These are phyloP conservation scores for Lactifluus volemus DNA, from an alignment of 768 basidiomycete genomes.

Conservation along the genomic window DNA sequence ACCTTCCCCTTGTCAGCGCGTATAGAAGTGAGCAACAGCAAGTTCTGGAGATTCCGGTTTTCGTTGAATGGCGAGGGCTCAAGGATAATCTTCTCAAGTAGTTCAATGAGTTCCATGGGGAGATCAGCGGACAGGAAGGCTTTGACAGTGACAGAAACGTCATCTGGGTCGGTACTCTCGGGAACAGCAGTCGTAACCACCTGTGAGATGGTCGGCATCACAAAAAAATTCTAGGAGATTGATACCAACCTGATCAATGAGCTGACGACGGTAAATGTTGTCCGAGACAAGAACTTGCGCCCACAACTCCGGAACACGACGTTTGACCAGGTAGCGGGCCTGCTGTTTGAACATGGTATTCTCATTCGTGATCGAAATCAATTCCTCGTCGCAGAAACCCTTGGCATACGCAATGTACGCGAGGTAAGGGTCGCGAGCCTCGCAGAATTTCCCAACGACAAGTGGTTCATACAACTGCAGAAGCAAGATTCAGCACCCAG, in stretches of 20 bases:
- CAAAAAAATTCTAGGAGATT: neutral
- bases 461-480: constrained; percentile 87
- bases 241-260: constrained; percentile 74
- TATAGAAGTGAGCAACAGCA: constrained; percentile 90
- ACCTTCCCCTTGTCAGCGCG: constrained; percentile 98
- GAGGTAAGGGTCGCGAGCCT: constrained; percentile 94
- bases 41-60: constrained; percentile 93
- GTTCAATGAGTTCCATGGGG: constrained; percentile 92
- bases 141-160: constrained; percentile 97
- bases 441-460: constrained; percentile 98
- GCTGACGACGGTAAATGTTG: constrained; percentile 84
- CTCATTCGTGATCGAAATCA: constrained; percentile 94
- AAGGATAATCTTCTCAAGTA: constrained; percentile 97
- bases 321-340: constrained; percentile 94
- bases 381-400: constrained; percentile 96
- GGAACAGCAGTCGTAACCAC: constrained; percentile 92
- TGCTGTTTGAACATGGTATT: constrained; percentile 99
- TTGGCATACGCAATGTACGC: constrained; percentile 99
- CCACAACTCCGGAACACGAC: constrained; percentile 94
- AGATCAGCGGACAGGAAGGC: constrained; percentile 96
- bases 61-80: constrained; percentile 97
- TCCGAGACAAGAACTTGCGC: constrained; percentile 84
- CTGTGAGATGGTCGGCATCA: constrained; percentile 30
- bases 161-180: constrained; percentile 95
- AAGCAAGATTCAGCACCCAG: constrained; percentile 11